Conservation (phyloP, 2,329 filamentous ascomycete genomes). For the Botryotinia calthae region DNA sequence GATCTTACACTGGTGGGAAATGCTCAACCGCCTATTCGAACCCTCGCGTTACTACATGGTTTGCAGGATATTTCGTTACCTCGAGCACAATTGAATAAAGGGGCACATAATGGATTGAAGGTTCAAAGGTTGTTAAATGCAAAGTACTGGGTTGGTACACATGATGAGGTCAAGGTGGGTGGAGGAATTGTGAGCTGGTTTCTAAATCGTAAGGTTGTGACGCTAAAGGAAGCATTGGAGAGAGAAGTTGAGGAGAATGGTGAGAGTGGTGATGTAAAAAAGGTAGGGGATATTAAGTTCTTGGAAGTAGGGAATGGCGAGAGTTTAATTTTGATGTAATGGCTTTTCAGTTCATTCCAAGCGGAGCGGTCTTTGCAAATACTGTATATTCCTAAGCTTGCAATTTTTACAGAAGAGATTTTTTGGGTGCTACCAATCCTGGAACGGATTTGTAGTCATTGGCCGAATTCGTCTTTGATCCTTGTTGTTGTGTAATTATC, state of each 20-base stretch:
- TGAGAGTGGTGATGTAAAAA: slow-evolving; percentile 20
- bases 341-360: neutral
- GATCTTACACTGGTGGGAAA: slow-evolving; percentile 46
- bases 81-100: slow-evolving; percentile 59
- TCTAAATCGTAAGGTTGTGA: slow-evolving; percentile 46
- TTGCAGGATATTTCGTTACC: slow-evolving; percentile 55
- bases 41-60: slow-evolving; percentile 61
- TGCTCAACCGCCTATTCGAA: slow-evolving; percentile 48
- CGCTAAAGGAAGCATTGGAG: slow-evolving; percentile 44
- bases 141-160: slow-evolving; percentile 63
- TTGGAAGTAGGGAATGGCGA: slow-evolving; percentile 30
- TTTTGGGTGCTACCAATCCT: neutral
- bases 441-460: neutral
- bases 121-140: slow-evolving; percentile 52
- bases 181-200: slow-evolving; percentile 56
- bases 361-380: neutral
- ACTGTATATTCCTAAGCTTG: neutral
- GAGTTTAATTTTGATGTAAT: slow-evolving; percentile 29
- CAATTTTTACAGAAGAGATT: neutral
- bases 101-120: slow-evolving; percentile 58
- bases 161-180: slow-evolving; percentile 62
- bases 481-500: neutral
- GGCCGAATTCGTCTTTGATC: neutral
- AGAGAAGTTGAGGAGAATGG: slow-evolving; percentile 36
- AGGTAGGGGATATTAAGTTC: slow-evolving; percentile 27